phyloP scores from a whole-genome alignment of 495 filamentous ascomycete genomes.

The Aspergillus kassunensis region DNA sequence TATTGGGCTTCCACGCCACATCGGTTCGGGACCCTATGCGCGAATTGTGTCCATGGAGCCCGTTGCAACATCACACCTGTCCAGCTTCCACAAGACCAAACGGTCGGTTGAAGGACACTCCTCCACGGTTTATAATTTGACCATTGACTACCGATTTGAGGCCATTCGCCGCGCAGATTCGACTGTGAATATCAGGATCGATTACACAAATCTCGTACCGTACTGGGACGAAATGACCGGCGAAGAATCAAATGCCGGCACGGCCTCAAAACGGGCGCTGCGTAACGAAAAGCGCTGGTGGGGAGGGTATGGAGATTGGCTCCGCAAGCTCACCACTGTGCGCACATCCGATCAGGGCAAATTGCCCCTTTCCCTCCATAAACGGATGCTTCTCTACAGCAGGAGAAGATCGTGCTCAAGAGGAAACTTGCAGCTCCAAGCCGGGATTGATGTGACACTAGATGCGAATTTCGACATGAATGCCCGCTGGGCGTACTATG shows the following conservation, averaged over 20 bases:
- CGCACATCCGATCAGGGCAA: neutral
- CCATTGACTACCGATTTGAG: conserved; percentile 18
- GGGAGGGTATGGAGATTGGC: conserved; percentile 10
- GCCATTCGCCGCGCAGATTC: conserved; percentile 16
- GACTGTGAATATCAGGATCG: conserved; percentile 17
- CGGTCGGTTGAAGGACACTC: neutral
- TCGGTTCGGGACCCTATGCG: conserved; percentile 1
- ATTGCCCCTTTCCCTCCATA: neutral
- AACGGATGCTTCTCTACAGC: conserved; percentile 5
- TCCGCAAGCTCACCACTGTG: conserved; percentile 9
- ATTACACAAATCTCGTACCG: conserved; percentile 21
- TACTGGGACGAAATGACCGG: conserved; percentile 24
- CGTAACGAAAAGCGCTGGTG: conserved; percentile 15
- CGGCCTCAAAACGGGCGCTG: neutral
- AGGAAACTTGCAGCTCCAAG: neutral
- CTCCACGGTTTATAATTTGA: conserved; percentile 11
- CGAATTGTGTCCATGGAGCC: conserved; percentile 7
- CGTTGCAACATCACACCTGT: neutral
- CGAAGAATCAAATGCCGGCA: neutral
- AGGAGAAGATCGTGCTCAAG: neutral
- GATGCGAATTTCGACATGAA: conserved; percentile 22
- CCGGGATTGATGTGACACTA: conserved; percentile 14
- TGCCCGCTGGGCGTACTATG: conserved; percentile 19
- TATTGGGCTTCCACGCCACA: conserved; percentile 22
- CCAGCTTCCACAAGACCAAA: neutral